Evolutionary conservation across 179 eudicot species (phyloP), one percentile per base, ranked within the genome.

Genomic region (Beta macrorhiza): DNA sequence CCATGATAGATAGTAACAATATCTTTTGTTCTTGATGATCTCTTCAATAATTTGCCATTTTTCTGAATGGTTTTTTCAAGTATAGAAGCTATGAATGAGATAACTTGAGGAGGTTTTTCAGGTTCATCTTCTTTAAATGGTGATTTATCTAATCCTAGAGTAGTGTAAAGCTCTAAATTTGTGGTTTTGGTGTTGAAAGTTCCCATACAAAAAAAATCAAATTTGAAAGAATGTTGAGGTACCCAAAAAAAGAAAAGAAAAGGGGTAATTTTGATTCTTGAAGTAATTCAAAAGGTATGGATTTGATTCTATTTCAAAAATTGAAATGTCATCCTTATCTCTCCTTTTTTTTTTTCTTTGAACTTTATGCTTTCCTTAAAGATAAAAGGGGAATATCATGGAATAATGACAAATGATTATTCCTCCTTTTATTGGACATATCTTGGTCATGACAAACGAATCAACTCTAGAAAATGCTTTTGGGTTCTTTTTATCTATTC

Each of bases 391-490:
- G 84, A 81, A 77, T 81, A 81, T 72, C 2, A 17, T 71, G 58
- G 86, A 53, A 64, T 80, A 72, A 80, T 72, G 83, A 84, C 81
- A 77, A 81, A 77, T 84, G 74, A 78, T 77, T 84, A 64, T 80
- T 77, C 81, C 29, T 77, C 67, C 69, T 67, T 59, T 10, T 49
- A 64, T 58, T 74, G 79, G 84, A 74, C 76, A 16, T 29, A 59
- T 81, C 25, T 70, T 83, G 55, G 70, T 62, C 75, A 64, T 78
- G 77, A 67, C 58, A 37, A 37, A 37, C 42, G 42, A 37, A 37
- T 37, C 17, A 53, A 51, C 67, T 37, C 75, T 49, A 72, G 74
- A 42, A 55, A 53, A 59, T 77, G 63, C 29, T 75, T 67, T 55
- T 81, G 55, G 47, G 49, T 25, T 51, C 29, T 15, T 47, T 59